These are phyloP conservation scores for Linum lewisii DNA, from an alignment of 345 rosid genomes.

Conservation along the genomic window DNA sequence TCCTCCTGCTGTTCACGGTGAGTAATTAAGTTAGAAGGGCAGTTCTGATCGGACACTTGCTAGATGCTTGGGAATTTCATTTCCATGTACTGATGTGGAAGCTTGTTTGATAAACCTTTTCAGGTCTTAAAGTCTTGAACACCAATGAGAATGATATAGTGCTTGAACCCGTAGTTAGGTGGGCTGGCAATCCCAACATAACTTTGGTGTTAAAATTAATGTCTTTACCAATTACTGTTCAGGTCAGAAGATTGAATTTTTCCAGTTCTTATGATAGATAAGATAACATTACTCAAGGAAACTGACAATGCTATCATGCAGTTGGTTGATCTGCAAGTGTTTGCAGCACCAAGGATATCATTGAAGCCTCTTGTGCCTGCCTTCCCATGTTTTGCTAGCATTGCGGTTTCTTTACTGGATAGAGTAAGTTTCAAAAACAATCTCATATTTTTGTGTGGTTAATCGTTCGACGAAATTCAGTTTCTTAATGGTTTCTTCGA, in stretches of 20 bases:
- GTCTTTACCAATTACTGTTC: conserved; percentile 41
- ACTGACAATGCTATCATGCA: conserved; percentile 25
- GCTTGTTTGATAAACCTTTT: conserved; percentile 6
- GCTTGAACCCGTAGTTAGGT: conserved; percentile 59
- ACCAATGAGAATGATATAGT: conserved; percentile 64
- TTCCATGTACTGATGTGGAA: too few relatives aligned
- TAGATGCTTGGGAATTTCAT: too few relatives aligned
- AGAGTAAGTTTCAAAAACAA: conserved; percentile 31
- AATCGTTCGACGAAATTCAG: background rate
- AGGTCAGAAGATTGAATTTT: conserved; percentile 33
- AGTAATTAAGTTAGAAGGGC: background rate
- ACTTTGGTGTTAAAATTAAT: conserved; percentile 44
- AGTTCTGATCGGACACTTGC: too few relatives aligned
- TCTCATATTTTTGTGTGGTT: background rate
- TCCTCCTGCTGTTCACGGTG: conserved; percentile 63
- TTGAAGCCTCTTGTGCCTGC: conserved; percentile 71
- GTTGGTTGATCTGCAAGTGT: conserved; percentile 60
- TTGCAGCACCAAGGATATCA: conserved; percentile 40
- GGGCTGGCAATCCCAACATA: conserved; percentile 79
- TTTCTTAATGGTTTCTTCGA: background rate
- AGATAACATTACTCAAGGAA: background rate
- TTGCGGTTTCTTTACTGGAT: conserved; percentile 52
- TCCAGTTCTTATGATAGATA: conserved; percentile 2
- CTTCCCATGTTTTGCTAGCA: conserved; percentile 61
- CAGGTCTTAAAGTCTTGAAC: conserved; percentile 58